Percentiles rank a stretch among this genome's conserved stretches.
Evolutionary conservation across 768 basidiomycete species (phyloP).

Genomic region (Pulveroboletus ravenelii): DNA sequence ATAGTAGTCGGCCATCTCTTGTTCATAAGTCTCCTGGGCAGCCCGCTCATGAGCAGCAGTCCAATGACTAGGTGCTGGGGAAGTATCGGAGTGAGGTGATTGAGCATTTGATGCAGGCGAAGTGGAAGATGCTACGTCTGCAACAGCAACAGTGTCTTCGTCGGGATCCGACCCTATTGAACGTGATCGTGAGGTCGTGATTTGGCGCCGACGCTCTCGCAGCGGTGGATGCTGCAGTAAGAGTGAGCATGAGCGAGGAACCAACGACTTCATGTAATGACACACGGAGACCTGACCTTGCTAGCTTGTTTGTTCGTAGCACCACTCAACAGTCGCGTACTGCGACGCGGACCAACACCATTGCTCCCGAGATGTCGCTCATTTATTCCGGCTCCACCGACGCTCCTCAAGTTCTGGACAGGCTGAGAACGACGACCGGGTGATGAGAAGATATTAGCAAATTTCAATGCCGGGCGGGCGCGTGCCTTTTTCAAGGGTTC

Average conservation of each 20-base stretch:
- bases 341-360: constrained; percentile 58
- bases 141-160: constrained; percentile 48
- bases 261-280: not conserved
- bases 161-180: constrained; percentile 71
- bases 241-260: constrained; percentile 11
- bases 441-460: constrained; percentile 87
- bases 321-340: constrained; percentile 65
- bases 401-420: constrained; percentile 58
- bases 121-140: constrained; percentile 53
- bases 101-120: constrained; percentile 55
- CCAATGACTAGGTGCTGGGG: constrained; percentile 58
- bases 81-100: constrained; percentile 62
- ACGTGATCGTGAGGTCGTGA: constrained; percentile 50
- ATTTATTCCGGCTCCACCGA: constrained; percentile 46
- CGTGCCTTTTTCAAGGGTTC: constrained; percentile 86
- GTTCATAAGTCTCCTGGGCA: constrained; percentile 66
- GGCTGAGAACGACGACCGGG: constrained; percentile 76
- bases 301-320: constrained; percentile 46
- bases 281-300: constrained; percentile 45
- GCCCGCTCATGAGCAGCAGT: constrained; percentile 64
- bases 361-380: constrained; percentile 41
- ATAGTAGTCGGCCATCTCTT: constrained; percentile 74
- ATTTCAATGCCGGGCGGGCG: constrained; percentile 82
- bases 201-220: constrained; percentile 59
- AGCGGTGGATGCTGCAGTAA: constrained; percentile 29